Evolutionary conservation across 2,329 filamentous ascomycete species (phyloP).

Genomic region (Arthroderma sp.): DNA sequence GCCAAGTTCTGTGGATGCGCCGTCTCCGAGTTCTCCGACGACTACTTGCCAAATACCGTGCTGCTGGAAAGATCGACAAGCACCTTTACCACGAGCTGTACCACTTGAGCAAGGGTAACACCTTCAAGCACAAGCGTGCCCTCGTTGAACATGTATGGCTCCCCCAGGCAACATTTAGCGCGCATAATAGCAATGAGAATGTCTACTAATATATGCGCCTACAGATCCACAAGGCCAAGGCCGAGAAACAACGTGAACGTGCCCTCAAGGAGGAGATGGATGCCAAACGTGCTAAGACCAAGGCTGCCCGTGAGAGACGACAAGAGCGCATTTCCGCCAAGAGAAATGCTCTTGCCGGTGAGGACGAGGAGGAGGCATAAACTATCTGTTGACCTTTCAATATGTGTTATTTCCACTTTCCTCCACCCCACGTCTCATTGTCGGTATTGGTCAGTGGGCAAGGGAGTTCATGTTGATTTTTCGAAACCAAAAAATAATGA

Average conservation of each 20-base stretch:
- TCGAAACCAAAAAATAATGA: conserved; percentile 9
- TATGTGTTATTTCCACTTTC: conserved; percentile 8
- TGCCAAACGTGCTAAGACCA: conserved; percentile 99
- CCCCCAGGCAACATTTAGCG: background rate
- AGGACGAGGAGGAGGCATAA: conserved; percentile 31
- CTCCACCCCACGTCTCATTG: conserved; percentile 8
- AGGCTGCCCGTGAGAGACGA: conserved; percentile 98
- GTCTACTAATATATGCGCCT: conserved; percentile 7
- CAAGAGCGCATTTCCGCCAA: conserved; percentile 82
- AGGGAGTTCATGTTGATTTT: conserved; percentile 11
- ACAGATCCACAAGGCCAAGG: conserved; percentile 99
- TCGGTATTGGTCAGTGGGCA: conserved; percentile 12
- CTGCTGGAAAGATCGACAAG: conserved; percentile 99
- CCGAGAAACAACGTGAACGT: conserved; percentile 94
- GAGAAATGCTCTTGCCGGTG: conserved; percentile 72
- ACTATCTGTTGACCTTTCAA: conserved; percentile 11
- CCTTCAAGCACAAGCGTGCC: conserved; percentile 99
- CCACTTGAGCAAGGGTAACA: conserved; percentile 99
- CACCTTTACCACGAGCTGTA: conserved; percentile 99
- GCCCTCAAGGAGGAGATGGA: conserved; percentile 99
- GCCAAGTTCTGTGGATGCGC: conserved; percentile 99
- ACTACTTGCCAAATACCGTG: conserved; percentile 98
- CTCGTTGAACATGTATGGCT: conserved; percentile 94
- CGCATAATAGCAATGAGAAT: background rate
- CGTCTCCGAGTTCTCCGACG: conserved; percentile 98